Conservation (phyloP, 306 rosid genomes). For the Trifolium dubium region DNA sequence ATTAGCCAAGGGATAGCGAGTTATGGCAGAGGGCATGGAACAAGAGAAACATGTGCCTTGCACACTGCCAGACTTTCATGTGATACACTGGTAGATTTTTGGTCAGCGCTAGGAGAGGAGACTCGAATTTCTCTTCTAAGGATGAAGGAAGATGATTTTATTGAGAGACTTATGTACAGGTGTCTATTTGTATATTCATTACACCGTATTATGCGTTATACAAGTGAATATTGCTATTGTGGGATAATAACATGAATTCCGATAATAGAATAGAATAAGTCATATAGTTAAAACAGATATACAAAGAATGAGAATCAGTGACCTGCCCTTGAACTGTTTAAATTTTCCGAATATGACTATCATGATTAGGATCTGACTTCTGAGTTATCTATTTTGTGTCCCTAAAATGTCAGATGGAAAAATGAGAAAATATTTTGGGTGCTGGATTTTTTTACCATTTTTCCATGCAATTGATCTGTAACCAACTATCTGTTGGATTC, state of each 20-base stretch:
- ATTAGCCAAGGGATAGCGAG: conserved; percentile 92
- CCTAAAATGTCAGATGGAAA: conserved; percentile 4
- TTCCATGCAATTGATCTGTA: conserved; percentile 29
- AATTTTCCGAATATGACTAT: conserved; percentile 12
- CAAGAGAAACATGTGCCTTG: conserved; percentile 95
- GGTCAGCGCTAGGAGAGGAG: conserved; percentile 99
- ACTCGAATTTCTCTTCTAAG: conserved; percentile 91
- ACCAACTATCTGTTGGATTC: conserved; percentile 27
- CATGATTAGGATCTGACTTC: conserved; percentile 26
- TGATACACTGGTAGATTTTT: conserved; percentile 93
- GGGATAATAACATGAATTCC: conserved; percentile 34
- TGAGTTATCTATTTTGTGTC: conserved; percentile 29
- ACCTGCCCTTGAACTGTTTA: conserved; percentile 42
- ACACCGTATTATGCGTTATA: conserved; percentile 43
- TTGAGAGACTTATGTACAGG: conserved; percentile 99
- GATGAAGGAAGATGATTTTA: conserved; percentile 99
- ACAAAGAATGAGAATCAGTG: conserved; percentile 27
- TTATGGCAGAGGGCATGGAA: conserved; percentile 96
- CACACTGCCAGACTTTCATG: conserved; percentile 99
- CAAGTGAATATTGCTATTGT: conserved; percentile 38
- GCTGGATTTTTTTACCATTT: conserved; percentile 25
- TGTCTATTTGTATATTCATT: conserved; percentile 50
- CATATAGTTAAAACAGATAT: conserved; percentile 39
- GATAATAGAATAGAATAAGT: conserved; percentile 32
- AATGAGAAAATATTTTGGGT: conserved; percentile 17